Base-by-base conservation (phyloP, 2,329 filamentous ascomycete species). In the Aspergillus sclerotialis region DNA sequence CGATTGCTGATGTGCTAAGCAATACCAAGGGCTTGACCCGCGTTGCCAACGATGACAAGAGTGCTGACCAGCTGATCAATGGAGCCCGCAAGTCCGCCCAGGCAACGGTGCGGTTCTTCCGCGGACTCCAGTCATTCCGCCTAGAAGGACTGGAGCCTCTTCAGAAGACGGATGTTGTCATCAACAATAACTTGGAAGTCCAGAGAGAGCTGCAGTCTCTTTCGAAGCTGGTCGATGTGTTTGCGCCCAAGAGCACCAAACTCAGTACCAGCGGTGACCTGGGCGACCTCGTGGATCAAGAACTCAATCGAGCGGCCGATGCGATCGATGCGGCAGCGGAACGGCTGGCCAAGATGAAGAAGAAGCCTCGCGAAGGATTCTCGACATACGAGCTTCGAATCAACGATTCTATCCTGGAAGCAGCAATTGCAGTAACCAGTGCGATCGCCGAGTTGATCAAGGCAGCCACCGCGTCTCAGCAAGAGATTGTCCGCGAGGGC, bases 311-410 rank as follows among this genome's bases (percentile, higher is more conserved):
- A 65, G 92, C 92, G 4, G 92, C 92, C 2, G 86, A 94, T 55
- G 92, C 92, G 37, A 96, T 98, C 51, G 87, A 90, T 6, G 90
- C 89, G 8, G 92, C 92, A 0, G 84, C 87, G 0, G 85, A 87
- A 36, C 83, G 92, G 33, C 75, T 98, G 15, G 83, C 84, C 40
- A 95, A 93, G 65, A 73, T 98, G 45, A 89, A 81, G 75, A 95
- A 89, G 67, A 96, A 96, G 72, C 87, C 89, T n/a, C 80, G 87
- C 36, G 92, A 96, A 49, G 84, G 84, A 9, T 96, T 90, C 70
- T 89, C 87, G 5, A 95, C 90, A 0, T 96, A 96, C 64, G 90
- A 96, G 64, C 77, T 98, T 44, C 87, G 84, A 60, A 93, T 98
- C 49, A 87, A 95, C 66, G 92, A 96, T 59, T 85, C 84, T 1